A percentile compares a stretch with the other conserved stretches of the same genome.
phyloP scores from a whole-genome alignment of 371 early-diverging fungal genomes.

The Syncephalastrum monosporum region DNA sequence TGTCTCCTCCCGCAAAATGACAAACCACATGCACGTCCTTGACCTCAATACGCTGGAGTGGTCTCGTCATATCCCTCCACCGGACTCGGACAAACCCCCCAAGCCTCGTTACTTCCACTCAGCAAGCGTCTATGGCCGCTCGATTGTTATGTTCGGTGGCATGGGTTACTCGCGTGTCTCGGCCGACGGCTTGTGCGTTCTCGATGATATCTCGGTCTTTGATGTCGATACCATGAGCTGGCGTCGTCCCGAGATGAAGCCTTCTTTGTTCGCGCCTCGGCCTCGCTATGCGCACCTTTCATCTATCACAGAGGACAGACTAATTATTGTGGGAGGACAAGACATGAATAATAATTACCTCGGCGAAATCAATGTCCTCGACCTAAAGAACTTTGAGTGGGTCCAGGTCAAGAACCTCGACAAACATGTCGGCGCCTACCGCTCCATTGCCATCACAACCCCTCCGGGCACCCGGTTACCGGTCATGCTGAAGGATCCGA shows the following conservation, averaged over 20 bases:
- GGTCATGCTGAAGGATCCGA: conserved; percentile 13
- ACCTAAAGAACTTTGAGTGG: conserved; percentile 65
- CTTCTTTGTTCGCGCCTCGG: conserved; percentile 56
- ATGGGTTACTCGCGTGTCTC: conserved; percentile 43
- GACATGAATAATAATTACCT: conserved; percentile 74
- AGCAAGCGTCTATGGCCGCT: conserved; percentile 55
- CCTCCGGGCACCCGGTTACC: conserved; percentile 30
- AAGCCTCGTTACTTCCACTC: conserved; percentile 78
- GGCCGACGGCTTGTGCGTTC: conserved; percentile 48
- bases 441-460: conserved; percentile 62
- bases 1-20: conserved; percentile 65
- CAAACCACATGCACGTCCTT: conserved; percentile 71
- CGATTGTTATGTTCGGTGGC: conserved; percentile 57
- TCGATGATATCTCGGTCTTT: conserved; percentile 69
- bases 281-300: conserved; percentile 80
- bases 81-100: conserved; percentile 46
- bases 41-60: conserved; percentile 64
- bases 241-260: conserved; percentile 26
- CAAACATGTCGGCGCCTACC: conserved; percentile 72
- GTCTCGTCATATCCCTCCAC: conserved; percentile 52
- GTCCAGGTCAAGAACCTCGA: conserved; percentile 58
- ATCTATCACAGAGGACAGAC: conserved; percentile 49
- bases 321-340: conserved; percentile 76
- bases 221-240: conserved; percentile 56
- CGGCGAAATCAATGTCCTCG: conserved; percentile 73